A percentile compares a stretch with the other conserved stretches of the same genome.
These are phyloP conservation scores for Phytophthora litchii DNA, from an alignment of 352 stramenopile species.

Conservation along the genomic window DNA sequence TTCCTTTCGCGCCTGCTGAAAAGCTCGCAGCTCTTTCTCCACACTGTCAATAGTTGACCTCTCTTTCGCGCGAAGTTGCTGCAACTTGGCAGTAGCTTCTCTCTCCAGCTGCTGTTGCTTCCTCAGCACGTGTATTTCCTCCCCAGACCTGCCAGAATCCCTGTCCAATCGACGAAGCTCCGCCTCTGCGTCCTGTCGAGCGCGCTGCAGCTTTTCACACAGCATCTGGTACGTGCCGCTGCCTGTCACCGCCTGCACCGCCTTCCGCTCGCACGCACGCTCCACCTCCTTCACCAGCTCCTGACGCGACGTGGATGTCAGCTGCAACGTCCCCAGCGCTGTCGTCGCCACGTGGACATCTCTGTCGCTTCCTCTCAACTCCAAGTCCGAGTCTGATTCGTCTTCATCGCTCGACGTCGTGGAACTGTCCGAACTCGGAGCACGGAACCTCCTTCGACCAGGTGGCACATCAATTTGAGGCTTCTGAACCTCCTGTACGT, in stretches of 20 bases:
- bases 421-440: slow-evolving; percentile 51
- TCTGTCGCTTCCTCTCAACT: slow-evolving; percentile 9
- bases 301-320: slow-evolving; percentile 45
- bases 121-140: slow-evolving; percentile 32
- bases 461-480: background rate
- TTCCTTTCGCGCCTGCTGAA: slow-evolving; percentile 44
- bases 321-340: slow-evolving; percentile 26
- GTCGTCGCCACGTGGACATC: slow-evolving; percentile 18
- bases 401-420: slow-evolving; percentile 57
- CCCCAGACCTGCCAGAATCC: background rate
- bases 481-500: slow-evolving; percentile 9
- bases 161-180: slow-evolving; percentile 41
- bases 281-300: slow-evolving; percentile 73
- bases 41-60: slow-evolving; percentile 46
- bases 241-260: slow-evolving; percentile 53
- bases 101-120: slow-evolving; percentile 46
- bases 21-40: slow-evolving; percentile 55
- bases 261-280: slow-evolving; percentile 64
- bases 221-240: slow-evolving; percentile 65
- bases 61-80: slow-evolving; percentile 49
- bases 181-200: slow-evolving; percentile 55
- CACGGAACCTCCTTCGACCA: slow-evolving; percentile 38
- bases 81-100: slow-evolving; percentile 38
- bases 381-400: slow-evolving; percentile 22
- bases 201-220: slow-evolving; percentile 62